These are phyloP conservation scores for Vachellia pachyceras DNA, from an alignment of 306 rosid species.

Conservation along the genomic window DNA sequence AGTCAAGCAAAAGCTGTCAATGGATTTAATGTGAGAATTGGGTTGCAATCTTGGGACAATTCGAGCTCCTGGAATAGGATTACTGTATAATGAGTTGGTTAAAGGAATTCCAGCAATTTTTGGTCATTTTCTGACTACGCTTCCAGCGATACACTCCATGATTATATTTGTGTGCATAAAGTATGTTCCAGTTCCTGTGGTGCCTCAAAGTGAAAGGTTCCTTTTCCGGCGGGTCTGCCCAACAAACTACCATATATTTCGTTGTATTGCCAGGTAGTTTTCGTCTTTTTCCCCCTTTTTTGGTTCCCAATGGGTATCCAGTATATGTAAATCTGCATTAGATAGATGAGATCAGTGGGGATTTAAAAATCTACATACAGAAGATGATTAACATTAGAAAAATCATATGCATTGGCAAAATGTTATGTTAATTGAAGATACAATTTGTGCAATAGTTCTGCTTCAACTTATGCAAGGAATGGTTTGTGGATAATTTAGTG, in stretches of 20 bases:
- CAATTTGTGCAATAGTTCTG: slow-evolving; percentile 10
- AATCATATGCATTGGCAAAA: slow-evolving; percentile 30
- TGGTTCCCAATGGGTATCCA: background rate
- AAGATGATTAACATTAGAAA: slow-evolving; percentile 12
- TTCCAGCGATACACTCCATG: slow-evolving; percentile 76
- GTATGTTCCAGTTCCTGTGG: slow-evolving; percentile 89
- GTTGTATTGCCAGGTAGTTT: slow-evolving; percentile 89
- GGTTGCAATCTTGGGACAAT: slow-evolving; percentile 95
- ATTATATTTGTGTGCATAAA: slow-evolving; percentile 92
- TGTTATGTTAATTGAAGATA: slow-evolving; percentile 19
- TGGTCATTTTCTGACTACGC: slow-evolving; percentile 90
- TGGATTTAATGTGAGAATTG: slow-evolving; percentile 87
- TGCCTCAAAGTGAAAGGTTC: slow-evolving; percentile 97
- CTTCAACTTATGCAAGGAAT: slow-evolving; percentile 25
- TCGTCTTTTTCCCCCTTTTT: background rate
- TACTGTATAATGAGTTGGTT: slow-evolving; percentile 92
- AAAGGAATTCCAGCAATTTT: slow-evolving; percentile 97
- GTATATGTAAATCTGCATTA: background rate
- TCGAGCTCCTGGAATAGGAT: slow-evolving; percentile 97
- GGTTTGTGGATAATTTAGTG: background rate
- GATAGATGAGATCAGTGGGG: background rate
- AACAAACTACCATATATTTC: slow-evolving; percentile 86
- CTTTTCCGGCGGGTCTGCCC: slow-evolving; percentile 97
- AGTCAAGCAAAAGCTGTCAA: slow-evolving; percentile 89
- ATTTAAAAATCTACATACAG: slow-evolving; percentile 4